phyloP scores from a whole-genome alignment of 352 stramenopile species.

The Phytophthora vignae region DNA sequence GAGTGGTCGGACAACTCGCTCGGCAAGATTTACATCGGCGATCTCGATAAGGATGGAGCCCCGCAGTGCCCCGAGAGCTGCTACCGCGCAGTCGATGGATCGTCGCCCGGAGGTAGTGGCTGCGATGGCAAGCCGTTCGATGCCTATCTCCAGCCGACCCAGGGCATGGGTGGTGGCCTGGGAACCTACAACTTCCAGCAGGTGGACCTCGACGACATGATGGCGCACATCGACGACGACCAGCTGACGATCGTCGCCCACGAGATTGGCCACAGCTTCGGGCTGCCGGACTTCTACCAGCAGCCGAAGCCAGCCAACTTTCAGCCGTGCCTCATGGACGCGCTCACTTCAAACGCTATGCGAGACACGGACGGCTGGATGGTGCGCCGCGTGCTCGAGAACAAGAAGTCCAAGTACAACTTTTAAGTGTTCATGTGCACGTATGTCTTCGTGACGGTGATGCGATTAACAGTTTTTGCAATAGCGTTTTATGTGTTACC shows the following conservation, averaged over 20 bases:
- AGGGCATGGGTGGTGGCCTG: constrained; percentile 28
- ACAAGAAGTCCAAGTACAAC: constrained; percentile 26
- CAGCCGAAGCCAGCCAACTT: constrained; percentile 22
- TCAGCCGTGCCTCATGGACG: constrained; percentile 26
- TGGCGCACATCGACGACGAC: constrained; percentile 29
- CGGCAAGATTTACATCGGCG: constrained; percentile 31
- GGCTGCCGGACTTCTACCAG: constrained; percentile 27
- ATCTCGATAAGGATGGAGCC: constrained; percentile 29
- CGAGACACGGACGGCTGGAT: constrained; percentile 35
- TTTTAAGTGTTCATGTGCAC: too few relatives aligned
- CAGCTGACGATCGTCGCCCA: constrained; percentile 36
- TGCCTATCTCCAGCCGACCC: constrained; percentile 42
- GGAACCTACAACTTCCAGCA: constrained; percentile 19
- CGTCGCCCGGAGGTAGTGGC: background rate
- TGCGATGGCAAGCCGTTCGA: constrained; percentile 48
- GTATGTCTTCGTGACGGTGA: too few relatives aligned
- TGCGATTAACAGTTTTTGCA: too few relatives aligned
- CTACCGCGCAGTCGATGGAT: constrained; percentile 25
- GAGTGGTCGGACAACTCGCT: constrained; percentile 48
- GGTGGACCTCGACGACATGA: constrained; percentile 41
- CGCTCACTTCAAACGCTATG: constrained; percentile 17
- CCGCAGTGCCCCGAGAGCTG: constrained; percentile 36
- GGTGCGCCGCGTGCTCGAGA: constrained; percentile 38
- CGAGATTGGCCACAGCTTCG: constrained; percentile 43
- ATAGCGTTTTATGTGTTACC: too few relatives aligned